Percentiles rank a stretch among this genome's conserved stretches.
Evolutionary conservation across 2,329 filamentous ascomycete genomes (phyloP).

Genomic region (Penicillium sp.): DNA sequence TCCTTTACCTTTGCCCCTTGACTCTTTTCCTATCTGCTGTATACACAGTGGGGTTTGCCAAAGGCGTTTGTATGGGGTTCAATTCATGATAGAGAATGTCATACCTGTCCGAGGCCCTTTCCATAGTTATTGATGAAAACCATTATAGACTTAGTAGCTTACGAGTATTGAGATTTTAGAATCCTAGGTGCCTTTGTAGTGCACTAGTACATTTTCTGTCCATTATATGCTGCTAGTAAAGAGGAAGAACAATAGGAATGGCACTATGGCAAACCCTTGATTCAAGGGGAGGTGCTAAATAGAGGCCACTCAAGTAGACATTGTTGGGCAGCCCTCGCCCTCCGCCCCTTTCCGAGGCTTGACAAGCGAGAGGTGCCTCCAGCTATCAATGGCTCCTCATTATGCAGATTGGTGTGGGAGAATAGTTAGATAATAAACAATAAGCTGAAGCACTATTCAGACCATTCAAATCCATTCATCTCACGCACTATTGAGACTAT

Average conservation of each 20-base stretch:
- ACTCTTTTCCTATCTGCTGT: slow-evolving; percentile 8
- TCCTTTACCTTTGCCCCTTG: slow-evolving; percentile 8
- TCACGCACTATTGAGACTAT: background rate
- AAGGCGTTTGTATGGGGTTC: slow-evolving; percentile 29
- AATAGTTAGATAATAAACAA: background rate
- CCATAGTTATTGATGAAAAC: background rate
- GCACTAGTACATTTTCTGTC: no score
- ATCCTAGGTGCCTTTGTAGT: background rate
- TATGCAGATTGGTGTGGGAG: background rate
- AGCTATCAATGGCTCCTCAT: background rate
- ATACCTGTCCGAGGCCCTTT: slow-evolving; percentile 21
- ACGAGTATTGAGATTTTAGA: background rate
- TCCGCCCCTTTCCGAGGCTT: slow-evolving; percentile 12
- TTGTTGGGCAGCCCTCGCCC: slow-evolving; percentile 5
- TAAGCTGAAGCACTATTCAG: background rate
- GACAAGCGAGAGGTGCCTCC: slow-evolving; percentile 4
- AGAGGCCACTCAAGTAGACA: background rate
- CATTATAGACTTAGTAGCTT: slow-evolving; percentile 1
- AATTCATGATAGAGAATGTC: slow-evolving; percentile 35
- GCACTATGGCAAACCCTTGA: background rate
- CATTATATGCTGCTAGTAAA: background rate
- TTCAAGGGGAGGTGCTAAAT: background rate
- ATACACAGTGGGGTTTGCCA: slow-evolving; percentile 21
- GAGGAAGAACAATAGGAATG: background rate
- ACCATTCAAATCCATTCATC: background rate